phyloP scores from a whole-genome alignment of 345 rosid species.

The Carallia pectinifolia region DNA sequence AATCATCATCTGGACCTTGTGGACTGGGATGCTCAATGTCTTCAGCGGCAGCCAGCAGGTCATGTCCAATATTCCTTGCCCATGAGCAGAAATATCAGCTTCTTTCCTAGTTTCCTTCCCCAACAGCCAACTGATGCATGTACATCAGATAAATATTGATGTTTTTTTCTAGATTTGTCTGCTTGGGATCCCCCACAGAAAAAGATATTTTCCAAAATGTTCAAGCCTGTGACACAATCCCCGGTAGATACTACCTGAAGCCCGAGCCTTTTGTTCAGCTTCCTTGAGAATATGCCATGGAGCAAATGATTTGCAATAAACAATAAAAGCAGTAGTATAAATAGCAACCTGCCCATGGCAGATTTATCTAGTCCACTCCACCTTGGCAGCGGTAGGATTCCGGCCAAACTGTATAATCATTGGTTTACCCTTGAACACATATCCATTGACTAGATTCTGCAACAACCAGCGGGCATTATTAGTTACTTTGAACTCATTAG shows the following conservation, averaged over 20 bases:
- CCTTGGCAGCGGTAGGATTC: conserved; percentile 56
- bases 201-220: not conserved
- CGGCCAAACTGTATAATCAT: conserved; percentile 91
- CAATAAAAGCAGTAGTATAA: conserved; percentile 1
- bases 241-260: not conserved
- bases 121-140: too few species aligned
- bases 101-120: not conserved
- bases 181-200: not conserved
- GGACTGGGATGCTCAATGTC: not conserved
- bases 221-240: not conserved
- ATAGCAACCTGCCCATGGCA: conserved; percentile 3
- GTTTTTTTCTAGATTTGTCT: not conserved
- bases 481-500: too few species aligned
- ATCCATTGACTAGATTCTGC: conserved; percentile 88
- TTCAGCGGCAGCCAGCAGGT: not conserved
- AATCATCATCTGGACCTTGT: not conserved
- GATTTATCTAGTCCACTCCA: conserved; percentile 33
- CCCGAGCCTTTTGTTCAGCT: not conserved
- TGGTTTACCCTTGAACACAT: conserved; percentile 78
- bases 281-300: not conserved
- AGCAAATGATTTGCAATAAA: conserved; percentile 5
- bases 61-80: not conserved
- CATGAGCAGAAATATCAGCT: not conserved
- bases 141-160: not conserved
- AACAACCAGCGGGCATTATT: conserved; percentile 1